Conservation (phyloP, 2,329 filamentous ascomycete species). For the Colletotrichum orchidophilum region DNA sequence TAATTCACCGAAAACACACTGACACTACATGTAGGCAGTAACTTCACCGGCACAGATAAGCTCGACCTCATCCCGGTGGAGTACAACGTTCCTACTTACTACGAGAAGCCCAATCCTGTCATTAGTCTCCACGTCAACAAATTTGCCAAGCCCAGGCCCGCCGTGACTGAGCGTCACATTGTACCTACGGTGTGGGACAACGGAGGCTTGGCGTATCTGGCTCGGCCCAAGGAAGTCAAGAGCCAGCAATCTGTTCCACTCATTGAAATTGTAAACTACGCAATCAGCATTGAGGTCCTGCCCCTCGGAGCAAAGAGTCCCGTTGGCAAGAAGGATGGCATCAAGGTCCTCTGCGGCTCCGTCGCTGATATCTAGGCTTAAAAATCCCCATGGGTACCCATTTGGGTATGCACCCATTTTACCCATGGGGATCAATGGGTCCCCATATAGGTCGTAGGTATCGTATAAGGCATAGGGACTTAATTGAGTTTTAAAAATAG, state of each 20-base stretch:
- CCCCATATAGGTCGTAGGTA: too few species aligned
- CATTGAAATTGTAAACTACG: not conserved
- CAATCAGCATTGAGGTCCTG: not conserved
- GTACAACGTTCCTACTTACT: slow-evolving; percentile 36
- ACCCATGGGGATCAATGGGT: too few species aligned
- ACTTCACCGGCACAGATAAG: slow-evolving; percentile 31
- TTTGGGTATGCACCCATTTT: too few species aligned
- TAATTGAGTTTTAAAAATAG: too few species aligned
- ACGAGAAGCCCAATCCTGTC: slow-evolving; percentile 31
- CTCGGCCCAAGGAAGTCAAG: not conserved
- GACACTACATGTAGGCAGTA: slow-evolving; percentile 32
- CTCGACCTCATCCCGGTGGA: slow-evolving; percentile 36
- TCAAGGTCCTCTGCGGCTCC: not conserved
- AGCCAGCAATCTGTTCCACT: not conserved
- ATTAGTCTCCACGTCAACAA: slow-evolving; percentile 33
- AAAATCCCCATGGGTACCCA: too few species aligned
- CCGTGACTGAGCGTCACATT: not conserved
- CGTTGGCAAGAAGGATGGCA: not conserved
- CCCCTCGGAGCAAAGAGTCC: not conserved
- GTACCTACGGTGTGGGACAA: not conserved
- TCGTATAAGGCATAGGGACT: too few species aligned
- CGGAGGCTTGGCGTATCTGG: not conserved
- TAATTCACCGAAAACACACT: not conserved
- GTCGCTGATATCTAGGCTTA: not conserved
- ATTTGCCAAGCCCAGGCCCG: slow-evolving; percentile 7